These are phyloP conservation scores for Tolypocladium paradoxum DNA, from an alignment of 2,329 filamentous ascomycete genomes.

Conservation along the genomic window DNA sequence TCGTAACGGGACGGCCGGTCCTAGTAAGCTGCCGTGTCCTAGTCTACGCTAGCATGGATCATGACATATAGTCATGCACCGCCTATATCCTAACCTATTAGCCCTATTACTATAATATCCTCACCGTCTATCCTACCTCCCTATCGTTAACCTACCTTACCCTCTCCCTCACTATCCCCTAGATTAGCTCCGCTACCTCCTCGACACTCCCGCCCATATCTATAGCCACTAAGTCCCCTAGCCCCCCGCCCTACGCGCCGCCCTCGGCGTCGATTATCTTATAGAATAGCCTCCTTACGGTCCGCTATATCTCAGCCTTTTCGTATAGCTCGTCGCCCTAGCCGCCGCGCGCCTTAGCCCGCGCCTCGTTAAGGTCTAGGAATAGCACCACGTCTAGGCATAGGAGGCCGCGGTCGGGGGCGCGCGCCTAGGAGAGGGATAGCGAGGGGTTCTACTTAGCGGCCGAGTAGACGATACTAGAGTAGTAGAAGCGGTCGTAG, in stretches of 20 bases:
- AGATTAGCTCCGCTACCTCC: constrained; percentile 45
- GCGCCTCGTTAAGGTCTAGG: constrained; percentile 65
- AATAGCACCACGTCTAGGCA: constrained; percentile 82
- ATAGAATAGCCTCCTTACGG: constrained; percentile 66
- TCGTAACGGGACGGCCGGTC: too few species aligned
- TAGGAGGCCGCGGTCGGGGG: constrained; percentile 80
- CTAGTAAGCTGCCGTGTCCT: too few species aligned
- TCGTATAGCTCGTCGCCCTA: constrained; percentile 88
- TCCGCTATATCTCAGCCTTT: constrained; percentile 67
- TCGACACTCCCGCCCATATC: constrained; percentile 44
- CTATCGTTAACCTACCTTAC: constrained; percentile 39
- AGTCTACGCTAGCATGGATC: too few species aligned
- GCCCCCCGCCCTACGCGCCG: constrained; percentile 32
- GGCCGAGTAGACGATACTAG: constrained; percentile 83
- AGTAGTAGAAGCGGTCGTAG: constrained; percentile 91
- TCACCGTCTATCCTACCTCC: constrained; percentile 34
- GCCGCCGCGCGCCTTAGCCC: constrained; percentile 67
- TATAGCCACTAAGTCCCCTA: constrained; percentile 42
- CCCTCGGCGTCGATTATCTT: constrained; percentile 24
- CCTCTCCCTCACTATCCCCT: constrained; percentile 36
- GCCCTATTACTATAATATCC: constrained; percentile 21
- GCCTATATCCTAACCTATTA: too few species aligned
- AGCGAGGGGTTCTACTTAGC: constrained; percentile 69
- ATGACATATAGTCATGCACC: too few species aligned
- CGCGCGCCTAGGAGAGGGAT: constrained; percentile 66